phyloP scores from a whole-genome alignment of 441 rosid species.

The Capsella rubella region DNA sequence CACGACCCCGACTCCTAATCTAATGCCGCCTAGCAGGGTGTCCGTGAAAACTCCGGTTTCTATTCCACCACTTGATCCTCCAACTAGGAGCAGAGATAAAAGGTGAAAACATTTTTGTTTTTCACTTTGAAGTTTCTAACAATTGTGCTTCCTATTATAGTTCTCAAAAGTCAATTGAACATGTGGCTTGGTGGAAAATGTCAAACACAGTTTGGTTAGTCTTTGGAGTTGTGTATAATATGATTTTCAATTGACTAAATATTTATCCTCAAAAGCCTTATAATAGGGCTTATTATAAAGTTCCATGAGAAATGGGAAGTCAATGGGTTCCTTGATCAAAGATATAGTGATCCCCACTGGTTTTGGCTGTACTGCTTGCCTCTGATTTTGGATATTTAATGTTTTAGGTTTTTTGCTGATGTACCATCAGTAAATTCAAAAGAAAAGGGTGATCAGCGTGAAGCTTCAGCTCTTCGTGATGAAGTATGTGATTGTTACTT shows the following conservation, averaged over 20 bases:
- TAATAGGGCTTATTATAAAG: conserved; percentile 18
- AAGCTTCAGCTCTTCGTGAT: conserved; percentile 96
- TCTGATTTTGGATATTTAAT: conserved; percentile 11
- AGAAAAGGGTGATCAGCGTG: conserved; percentile 73
- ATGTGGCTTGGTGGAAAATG: conserved; percentile 24
- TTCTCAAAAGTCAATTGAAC: conserved; percentile 12
- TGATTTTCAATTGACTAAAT: background rate
- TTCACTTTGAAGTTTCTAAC: background rate
- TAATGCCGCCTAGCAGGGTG: conserved; percentile 63
- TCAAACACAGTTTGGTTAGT: conserved; percentile 15
- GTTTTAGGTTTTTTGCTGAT: conserved; percentile 65
- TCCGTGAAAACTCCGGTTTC: conserved; percentile 60
- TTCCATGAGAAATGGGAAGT: conserved; percentile 26
- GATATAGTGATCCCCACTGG: background rate
- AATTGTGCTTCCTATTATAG: background rate
- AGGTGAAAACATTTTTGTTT: conserved; percentile 48
- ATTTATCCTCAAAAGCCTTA: no score
- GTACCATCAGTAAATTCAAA: conserved; percentile 53
- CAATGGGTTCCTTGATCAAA: background rate
- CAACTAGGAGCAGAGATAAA: conserved; percentile 56
- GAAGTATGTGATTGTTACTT: conserved; percentile 54
- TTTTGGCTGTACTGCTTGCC: conserved; percentile 1
- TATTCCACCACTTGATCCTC: conserved; percentile 71
- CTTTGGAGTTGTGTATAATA: conserved; percentile 9
- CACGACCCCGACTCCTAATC: conserved; percentile 44